phyloP scores from a whole-genome alignment of 495 filamentous ascomycete genomes.

The Neurospora terricola region DNA sequence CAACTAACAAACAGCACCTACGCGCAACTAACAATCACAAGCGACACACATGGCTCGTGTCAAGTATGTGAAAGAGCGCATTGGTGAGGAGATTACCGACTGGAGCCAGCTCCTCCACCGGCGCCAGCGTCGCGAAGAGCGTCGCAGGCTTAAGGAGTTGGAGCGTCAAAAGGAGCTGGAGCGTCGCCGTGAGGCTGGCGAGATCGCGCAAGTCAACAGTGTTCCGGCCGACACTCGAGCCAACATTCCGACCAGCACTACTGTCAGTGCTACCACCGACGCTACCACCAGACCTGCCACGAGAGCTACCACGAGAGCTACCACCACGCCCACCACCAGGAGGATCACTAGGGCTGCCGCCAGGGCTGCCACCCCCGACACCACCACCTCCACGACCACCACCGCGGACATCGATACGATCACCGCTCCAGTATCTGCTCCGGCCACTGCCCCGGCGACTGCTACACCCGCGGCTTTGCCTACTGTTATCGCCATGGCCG shows the following conservation, averaged over 20 bases:
- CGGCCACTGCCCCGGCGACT: not conserved
- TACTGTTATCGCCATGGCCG: not conserved
- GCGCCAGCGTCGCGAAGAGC: not conserved
- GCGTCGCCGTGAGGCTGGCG: not conserved
- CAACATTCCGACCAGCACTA: not conserved
- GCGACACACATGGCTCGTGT: not conserved
- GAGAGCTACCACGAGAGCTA: not conserved
- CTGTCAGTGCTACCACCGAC: not conserved
- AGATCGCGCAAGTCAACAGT: not conserved
- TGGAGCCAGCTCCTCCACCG: not conserved
- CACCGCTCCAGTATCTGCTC: not conserved
- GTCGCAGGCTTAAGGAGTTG: not conserved
- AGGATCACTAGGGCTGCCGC: not conserved
- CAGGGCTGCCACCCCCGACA: not conserved
- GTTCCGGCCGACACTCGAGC: not conserved
- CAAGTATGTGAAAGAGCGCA: not conserved
- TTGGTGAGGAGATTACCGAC: not conserved
- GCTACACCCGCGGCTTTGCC: not conserved
- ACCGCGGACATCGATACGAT: fast-evolving
- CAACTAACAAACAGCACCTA: not conserved
- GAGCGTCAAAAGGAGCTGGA: not conserved
- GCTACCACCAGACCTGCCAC: not conserved
- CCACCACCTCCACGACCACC: not conserved
- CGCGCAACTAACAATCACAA: not conserved
- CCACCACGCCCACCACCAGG: not conserved